Conservation (phyloP, 768 basidiomycete species). For the Cyathus striatus region DNA sequence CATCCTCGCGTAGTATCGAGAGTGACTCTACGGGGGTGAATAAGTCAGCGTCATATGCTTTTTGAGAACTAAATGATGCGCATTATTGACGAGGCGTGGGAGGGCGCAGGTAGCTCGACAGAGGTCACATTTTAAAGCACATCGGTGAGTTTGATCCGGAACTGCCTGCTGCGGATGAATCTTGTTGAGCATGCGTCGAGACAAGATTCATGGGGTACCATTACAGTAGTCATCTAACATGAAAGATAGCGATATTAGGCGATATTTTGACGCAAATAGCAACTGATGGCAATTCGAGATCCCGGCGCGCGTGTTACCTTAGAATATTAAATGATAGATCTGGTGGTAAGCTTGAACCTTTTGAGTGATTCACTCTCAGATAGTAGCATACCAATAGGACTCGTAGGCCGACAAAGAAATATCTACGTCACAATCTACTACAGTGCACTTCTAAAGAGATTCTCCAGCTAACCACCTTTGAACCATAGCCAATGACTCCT, state of each 20-base stretch:
- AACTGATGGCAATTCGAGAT: no score
- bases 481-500: conserved; percentile 1
- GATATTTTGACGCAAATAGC: no score
- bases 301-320: no score
- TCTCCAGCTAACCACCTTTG: conserved; percentile 2
- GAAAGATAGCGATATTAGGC: no score
- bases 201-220: not conserved
- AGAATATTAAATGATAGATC: no score
- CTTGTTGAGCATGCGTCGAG: not conserved
- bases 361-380: no score
- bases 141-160: not conserved
- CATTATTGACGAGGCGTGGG: not conserved
- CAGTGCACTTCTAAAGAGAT: no score
- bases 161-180: not conserved
- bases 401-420: no score
- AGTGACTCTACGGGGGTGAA: conserved; percentile 10
- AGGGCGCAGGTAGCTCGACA: not conserved
- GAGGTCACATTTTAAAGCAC: not conserved
- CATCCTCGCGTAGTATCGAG: conserved; percentile 13
- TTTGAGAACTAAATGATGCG: not conserved
- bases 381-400: no score
- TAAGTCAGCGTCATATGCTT: conserved; percentile 7
- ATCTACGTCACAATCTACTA: no score
- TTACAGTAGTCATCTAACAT: no score
- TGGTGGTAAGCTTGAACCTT: no score